Evolutionary conservation across 768 basidiomycete genomes (phyloP), one percentile per base, ranked within the genome.

Genomic region (Sarcodon aspratus): DNA sequence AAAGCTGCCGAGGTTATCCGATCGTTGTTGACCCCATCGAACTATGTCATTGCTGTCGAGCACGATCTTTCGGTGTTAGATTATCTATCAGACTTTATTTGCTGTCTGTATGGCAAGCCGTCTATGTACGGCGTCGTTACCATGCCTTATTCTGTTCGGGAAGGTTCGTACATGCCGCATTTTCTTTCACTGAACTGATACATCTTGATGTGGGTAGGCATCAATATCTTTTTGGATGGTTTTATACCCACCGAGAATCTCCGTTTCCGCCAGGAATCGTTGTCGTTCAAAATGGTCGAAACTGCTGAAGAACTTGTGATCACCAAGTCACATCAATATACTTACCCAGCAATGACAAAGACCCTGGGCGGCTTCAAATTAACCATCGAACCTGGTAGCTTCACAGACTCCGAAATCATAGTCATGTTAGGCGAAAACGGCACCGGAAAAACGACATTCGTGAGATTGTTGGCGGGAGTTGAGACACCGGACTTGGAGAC

Each of bases 361-460:
- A 98, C 96, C 0, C 78, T 97, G 45, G 96, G 96, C 32, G 63
- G 62, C 54, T 99, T 99, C 82, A 97, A 99, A 67, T 79, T 99
- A 44, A 90, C 91, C 45, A 89, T 99, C 48, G 79, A 95, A 57
- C 69, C 66, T 0, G 96, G 96, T 21, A 77, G 77, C 33, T 99
- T 98, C 69, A 94, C 95, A n/a, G 94, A 98, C 62, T 97, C 94
- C 2, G 96, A 99, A 65, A 99, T 99, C 64, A 91, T 99, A 58
- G 96, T 99, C 64, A 89, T 99, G 84, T 72, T 99, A 33, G 96
- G 96, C 53, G 96, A 99, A 76, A 99, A 99, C 66, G 96, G 96
- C 45, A 99, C 92, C 2, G 94, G 96, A 36, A 99, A 99, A 74
- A 97, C 96, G 40, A 99, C 96, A 1, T 91, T 99, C 63, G 92